These are phyloP conservation scores for Calonectria henricotiae DNA, from an alignment of 2,329 filamentous ascomycete species.

Conservation along the genomic window DNA sequence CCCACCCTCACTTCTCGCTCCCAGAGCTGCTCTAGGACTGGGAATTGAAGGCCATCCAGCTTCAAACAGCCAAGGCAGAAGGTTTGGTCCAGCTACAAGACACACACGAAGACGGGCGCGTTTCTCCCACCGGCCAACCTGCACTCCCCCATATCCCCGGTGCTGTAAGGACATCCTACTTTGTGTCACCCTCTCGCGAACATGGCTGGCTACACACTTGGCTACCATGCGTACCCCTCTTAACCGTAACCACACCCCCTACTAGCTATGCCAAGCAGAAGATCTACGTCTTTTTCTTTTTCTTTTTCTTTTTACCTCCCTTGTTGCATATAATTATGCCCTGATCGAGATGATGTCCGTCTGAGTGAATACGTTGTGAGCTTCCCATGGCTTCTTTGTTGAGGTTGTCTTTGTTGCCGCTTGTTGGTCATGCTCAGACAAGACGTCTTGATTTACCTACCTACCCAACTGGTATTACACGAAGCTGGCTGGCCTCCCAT, in stretches of 20 bases:
- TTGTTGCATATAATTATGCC: background rate
- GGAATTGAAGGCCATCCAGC: background rate
- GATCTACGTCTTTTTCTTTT: conserved; percentile 11
- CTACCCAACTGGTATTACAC: background rate
- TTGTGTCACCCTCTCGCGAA: background rate
- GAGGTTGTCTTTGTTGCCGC: background rate
- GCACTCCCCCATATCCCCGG: background rate
- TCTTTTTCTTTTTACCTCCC: background rate
- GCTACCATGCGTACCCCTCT: background rate
- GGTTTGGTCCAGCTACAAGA: conserved; percentile 3
- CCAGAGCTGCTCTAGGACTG: background rate
- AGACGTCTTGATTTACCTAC: background rate
- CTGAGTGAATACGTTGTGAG: background rate
- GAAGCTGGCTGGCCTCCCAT: background rate
- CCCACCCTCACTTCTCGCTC: conserved; percentile 3
- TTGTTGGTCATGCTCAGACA: background rate
- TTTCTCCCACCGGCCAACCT: background rate
- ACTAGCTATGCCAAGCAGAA: conserved; percentile 1
- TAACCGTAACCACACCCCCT: background rate
- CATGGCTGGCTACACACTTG: background rate
- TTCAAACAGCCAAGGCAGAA: conserved; percentile 17
- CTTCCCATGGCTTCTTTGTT: background rate
- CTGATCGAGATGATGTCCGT: conserved; percentile 2
- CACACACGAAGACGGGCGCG: conserved; percentile 3
- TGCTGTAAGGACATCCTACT: background rate